Evolutionary conservation across 139 green algal species (phyloP), one percentile per base, ranked within the genome.

Genomic region (Chlorella sp.): DNA sequence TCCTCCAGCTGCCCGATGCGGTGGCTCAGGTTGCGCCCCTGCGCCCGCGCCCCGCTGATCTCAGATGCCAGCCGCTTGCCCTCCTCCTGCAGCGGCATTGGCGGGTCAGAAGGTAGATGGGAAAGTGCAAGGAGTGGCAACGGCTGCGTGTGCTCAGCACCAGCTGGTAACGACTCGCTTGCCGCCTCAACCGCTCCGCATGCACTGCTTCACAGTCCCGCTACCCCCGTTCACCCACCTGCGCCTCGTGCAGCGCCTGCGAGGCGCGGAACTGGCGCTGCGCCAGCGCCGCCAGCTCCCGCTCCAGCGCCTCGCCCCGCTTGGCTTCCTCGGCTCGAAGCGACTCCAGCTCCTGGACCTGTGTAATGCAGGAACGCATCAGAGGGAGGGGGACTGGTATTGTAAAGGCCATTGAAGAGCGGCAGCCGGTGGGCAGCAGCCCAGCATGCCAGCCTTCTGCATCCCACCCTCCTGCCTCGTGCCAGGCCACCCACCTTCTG

Each of bases 1-100:
- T 86, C 81, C 81, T 86, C 81, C 55, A 86, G 36, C 56, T 78
- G 81, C 57, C 36, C 81, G 6, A 86, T 47, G 23, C 60, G 56
- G 34, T 86, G 81, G 25, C 30, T 44, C 36, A 86, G 70, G 70
- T 80, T 86, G 69, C 81, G 70, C 36, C 81, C 70, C 81, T 74
- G 81, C n/a, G 70, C 55, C 23, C 70, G 51, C 26, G 81, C 81
- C 38, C 81, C 81, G 55, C 81, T 55, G 28, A 67, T 32, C 26
- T 80, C 81, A 3, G 62, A 32, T 11, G 6, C 56, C 69, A 86
- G 70, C 47, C 56, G 56, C 51, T 60, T 60, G 51, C 51, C 51
- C 51, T 60, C 51, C 51, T 60, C 51, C 51, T 60, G 51, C 51
- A 60, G 13, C 44, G 13, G 51, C 44, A 11, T 11, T 11, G 11